A percentile compares a stretch with the other conserved stretches of the same genome.
These are phyloP conservation scores for Sanguinoderma infundibulare DNA, from an alignment of 1,284 basidiomycete genomes.

Conservation along the genomic window DNA sequence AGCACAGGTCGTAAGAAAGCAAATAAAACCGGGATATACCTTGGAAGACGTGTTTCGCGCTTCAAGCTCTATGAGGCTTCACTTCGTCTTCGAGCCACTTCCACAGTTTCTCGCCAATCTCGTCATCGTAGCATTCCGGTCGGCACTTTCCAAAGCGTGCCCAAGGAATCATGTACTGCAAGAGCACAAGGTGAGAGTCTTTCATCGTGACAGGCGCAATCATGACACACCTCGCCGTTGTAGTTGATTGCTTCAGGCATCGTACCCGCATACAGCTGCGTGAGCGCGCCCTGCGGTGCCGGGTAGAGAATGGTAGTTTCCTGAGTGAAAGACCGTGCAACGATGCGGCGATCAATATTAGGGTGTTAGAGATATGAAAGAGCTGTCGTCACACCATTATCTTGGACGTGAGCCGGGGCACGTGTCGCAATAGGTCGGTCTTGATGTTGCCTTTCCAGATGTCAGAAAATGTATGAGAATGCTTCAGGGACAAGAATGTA, in stretches of 20 bases:
- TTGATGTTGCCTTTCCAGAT: conserved; percentile 25
- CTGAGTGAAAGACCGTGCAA: not conserved
- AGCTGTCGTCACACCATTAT: conserved; percentile 12
- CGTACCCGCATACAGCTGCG: conserved; percentile 32
- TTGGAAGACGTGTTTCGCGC: conserved; percentile 15
- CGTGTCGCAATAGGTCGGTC: conserved; percentile 21
- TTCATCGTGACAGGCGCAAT: not conserved
- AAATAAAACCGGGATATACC: not conserved
- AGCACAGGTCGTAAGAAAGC: too few relatives aligned
- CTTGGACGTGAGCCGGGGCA: not conserved
- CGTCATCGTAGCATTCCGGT: conserved; percentile 38
- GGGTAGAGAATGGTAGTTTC: conserved; percentile 18
- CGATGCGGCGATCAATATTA: not conserved
- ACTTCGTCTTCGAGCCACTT: conserved; percentile 47
- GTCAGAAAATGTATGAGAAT: not conserved
- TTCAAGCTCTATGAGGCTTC: not conserved
- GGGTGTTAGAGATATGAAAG: too few relatives aligned
- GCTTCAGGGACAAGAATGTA: too few relatives aligned
- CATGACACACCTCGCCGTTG: conserved; percentile 28
- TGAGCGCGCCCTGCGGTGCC: conserved; percentile 28
- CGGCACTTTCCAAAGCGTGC: conserved; percentile 41
- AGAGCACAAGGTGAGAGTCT: too few relatives aligned
- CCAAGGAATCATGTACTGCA: conserved; percentile 42
- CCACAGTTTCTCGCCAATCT: conserved; percentile 44
- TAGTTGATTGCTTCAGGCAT: conserved; percentile 28